These are phyloP conservation scores for Fusarium sp. DNA, from an alignment of 2,329 filamentous ascomycete species.

Conservation along the genomic window DNA sequence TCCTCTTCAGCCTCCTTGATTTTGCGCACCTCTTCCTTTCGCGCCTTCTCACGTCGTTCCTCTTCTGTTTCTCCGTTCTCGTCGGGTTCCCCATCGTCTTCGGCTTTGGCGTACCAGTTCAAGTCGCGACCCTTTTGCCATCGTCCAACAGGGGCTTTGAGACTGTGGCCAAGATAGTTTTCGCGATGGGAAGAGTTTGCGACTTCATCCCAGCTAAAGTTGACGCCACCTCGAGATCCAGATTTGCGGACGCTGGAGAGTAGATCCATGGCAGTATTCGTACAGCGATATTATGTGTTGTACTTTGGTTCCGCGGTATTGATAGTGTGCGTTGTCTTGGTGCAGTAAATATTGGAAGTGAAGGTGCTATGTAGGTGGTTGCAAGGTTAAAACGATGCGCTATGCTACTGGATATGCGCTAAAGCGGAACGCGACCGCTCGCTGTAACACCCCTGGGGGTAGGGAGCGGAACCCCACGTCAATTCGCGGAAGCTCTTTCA, in stretches of 20 bases:
- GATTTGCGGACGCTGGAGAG: conserved; percentile 90
- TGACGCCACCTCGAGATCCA: conserved; percentile 91
- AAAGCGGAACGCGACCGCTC: conserved; percentile 32
- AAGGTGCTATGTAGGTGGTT: conserved; percentile 15
- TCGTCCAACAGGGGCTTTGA: conserved; percentile 91
- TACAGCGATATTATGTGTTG: not conserved
- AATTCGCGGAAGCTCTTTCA: conserved; percentile 17
- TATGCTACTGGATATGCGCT: conserved; percentile 19
- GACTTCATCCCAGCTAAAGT: conserved; percentile 98
- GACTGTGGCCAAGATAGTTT: conserved; percentile 87
- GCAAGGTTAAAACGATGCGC: conserved; percentile 18
- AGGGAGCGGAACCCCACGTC: conserved; percentile 38
- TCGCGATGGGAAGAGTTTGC: conserved; percentile 88
- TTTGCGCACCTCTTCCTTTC: conserved; percentile 80
- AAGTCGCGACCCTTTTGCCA: conserved; percentile 85
- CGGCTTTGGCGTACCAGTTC: conserved; percentile 73
- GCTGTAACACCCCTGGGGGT: conserved; percentile 2
- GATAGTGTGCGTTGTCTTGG: not conserved
- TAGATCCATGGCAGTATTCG: conserved; percentile 78
- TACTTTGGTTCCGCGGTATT: not conserved
- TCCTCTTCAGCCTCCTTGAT: conserved; percentile 95
- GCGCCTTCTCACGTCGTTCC: conserved; percentile 68
- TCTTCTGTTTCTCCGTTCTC: conserved; percentile 68
- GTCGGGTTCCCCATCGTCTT: conserved; percentile 54
- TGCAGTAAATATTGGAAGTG: not conserved